A percentile compares a stretch with the other conserved stretches of the same genome.
Conservation (phyloP, 768 basidiomycete species). For the Sporobolomyces pararoseus region DNA sequence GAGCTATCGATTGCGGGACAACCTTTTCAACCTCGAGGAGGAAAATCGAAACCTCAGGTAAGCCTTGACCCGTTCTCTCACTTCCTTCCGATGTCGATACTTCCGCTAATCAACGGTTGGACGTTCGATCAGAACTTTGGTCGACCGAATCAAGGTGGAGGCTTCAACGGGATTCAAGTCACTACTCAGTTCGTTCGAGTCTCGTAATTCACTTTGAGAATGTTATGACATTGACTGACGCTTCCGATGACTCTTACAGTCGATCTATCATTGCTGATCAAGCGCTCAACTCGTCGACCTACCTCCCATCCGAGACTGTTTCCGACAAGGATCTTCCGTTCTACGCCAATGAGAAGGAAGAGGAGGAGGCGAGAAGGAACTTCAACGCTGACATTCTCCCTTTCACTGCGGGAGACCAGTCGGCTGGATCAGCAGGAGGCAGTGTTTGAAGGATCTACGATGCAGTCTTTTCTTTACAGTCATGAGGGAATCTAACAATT, state of each 20-base stretch:
- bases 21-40: background rate
- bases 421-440: no score
- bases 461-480: no score
- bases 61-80: no score
- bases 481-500: no score
- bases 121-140: background rate
- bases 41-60: background rate
- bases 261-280: background rate
- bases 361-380: background rate
- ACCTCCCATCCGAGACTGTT: background rate
- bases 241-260: background rate
- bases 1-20: background rate
- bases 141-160: background rate
- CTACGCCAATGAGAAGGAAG: background rate
- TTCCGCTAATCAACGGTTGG: background rate
- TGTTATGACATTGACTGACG: no score
- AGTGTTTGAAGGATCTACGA: no score
- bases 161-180: constrained; percentile 2
- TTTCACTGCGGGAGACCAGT: background rate
- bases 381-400: background rate
- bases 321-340: background rate
- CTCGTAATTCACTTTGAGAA: no score
- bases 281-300: background rate
- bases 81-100: background rate
- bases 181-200: background rate